phyloP scores from a whole-genome alignment of 345 rosid species.

The Populus simonii region DNA sequence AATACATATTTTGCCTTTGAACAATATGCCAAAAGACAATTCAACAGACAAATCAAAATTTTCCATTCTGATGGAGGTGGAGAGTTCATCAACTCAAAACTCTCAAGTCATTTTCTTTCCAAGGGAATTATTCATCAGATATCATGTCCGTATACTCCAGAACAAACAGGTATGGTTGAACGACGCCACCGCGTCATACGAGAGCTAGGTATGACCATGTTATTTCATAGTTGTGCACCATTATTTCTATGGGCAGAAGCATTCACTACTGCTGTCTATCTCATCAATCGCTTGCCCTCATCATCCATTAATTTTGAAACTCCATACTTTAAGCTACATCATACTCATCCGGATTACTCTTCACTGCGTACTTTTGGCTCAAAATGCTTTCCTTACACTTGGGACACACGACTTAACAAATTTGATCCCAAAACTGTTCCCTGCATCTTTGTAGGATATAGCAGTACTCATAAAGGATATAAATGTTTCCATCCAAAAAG shows the following conservation, averaged over 20 bases:
- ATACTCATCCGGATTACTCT: not conserved
- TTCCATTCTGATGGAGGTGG: not conserved
- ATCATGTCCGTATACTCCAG: not conserved
- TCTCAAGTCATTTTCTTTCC: not conserved
- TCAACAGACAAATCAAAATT: not conserved
- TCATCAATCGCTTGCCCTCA: not conserved
- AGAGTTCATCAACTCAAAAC: not conserved
- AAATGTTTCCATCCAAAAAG: not conserved
- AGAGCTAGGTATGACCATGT: conserved; percentile 1
- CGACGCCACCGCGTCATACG: not conserved
- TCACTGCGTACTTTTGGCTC: not conserved
- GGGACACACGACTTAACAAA: too few species aligned
- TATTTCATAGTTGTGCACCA: not conserved
- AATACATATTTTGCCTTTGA: not conserved
- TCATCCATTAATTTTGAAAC: not conserved
- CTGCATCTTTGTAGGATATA: not conserved
- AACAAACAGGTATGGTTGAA: not conserved
- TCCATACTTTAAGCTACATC: not conserved
- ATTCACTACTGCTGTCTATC: not conserved
- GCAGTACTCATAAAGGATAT: not conserved
- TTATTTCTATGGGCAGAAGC: not conserved
- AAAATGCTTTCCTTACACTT: not conserved
- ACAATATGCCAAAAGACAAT: not conserved
- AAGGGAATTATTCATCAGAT: not conserved
- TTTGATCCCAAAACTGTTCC: too few species aligned